Conservation (phyloP, 257 asterid genomes). For the Nicotiana benthamiana region DNA sequence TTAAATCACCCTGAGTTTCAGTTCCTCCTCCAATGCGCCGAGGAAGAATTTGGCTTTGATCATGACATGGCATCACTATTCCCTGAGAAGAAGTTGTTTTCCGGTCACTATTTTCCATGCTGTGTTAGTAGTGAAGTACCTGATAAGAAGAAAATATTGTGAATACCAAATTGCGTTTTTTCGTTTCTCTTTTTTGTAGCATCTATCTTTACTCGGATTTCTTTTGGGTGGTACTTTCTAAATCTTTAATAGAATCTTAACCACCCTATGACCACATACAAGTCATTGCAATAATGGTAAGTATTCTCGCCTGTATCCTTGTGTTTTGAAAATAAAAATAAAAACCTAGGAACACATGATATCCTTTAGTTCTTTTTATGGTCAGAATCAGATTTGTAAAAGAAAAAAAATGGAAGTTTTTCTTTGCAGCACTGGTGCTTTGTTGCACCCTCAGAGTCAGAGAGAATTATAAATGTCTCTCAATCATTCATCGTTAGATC, state of each 20-base stretch:
- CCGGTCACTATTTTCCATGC: slow-evolving; percentile 38
- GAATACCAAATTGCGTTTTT: neutral
- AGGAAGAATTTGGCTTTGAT: slow-evolving; percentile 45
- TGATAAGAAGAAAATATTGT: neutral
- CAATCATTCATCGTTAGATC: too few relatives aligned
- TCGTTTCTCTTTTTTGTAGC: too few relatives aligned
- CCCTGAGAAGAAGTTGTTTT: slow-evolving; percentile 45
- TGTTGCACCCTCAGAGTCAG: neutral
- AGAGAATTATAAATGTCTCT: neutral
- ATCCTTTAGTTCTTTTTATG: too few relatives aligned
- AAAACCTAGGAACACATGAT: too few relatives aligned
- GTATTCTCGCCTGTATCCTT: slow-evolving; percentile 66
- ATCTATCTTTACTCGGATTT: too few relatives aligned
- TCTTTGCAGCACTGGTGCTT: neutral
- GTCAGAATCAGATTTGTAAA: too few relatives aligned
- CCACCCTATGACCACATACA: too few relatives aligned
- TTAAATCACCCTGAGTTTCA: slow-evolving; percentile 37
- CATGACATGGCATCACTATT: slow-evolving; percentile 41
- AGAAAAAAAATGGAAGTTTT: too few relatives aligned
- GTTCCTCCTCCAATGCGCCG: slow-evolving; percentile 33
- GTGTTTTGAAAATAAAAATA: too few relatives aligned
- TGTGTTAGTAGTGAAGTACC: slow-evolving; percentile 12
- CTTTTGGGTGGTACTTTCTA: too few relatives aligned
- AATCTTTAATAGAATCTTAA: too few relatives aligned
- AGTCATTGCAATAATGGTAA: slow-evolving; percentile 52